A percentile compares a stretch with the other conserved stretches of the same genome.
These are phyloP conservation scores for Nicotiana paniculata DNA, from an alignment of 257 asterid genomes.

Conservation along the genomic window DNA sequence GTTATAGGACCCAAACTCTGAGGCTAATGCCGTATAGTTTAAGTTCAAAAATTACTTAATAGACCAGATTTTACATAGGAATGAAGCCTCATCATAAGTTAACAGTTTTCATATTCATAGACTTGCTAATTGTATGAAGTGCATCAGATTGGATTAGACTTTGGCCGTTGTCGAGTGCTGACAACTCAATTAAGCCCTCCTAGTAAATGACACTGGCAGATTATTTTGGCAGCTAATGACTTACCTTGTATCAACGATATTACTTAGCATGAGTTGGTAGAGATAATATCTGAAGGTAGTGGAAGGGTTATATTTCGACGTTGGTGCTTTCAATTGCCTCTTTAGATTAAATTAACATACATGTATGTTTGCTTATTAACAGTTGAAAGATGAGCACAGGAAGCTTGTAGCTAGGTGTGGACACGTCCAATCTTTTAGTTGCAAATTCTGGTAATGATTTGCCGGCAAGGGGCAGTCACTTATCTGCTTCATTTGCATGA, in stretches of 20 bases:
- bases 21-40: not conserved
- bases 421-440: constrained; percentile 69
- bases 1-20: not conserved
- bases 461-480: constrained; percentile 56
- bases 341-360: constrained; percentile 19
- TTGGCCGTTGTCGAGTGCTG: not conserved
- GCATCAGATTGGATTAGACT: not conserved
- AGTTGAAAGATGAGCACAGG: constrained; percentile 87
- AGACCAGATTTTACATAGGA: not conserved
- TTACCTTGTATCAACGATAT: constrained; percentile 90
- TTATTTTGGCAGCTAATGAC: constrained; percentile 88
- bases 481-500: not conserved
- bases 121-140: not conserved
- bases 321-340: constrained; percentile 3
- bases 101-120: not conserved
- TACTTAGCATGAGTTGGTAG: constrained; percentile 69
- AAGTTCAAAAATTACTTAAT: not conserved
- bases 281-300: constrained; percentile 67
- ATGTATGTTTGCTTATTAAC: constrained; percentile 16
- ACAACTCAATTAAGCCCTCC: not conserved
- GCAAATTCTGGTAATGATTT: constrained; percentile 92
- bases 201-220: constrained; percentile 11
- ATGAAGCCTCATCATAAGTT: not conserved
- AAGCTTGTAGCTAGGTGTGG: constrained; percentile 79
- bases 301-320: constrained; percentile 8